Base-by-base conservation (phyloP, 768 basidiomycete genomes). In the Podaxis sp. region DNA sequence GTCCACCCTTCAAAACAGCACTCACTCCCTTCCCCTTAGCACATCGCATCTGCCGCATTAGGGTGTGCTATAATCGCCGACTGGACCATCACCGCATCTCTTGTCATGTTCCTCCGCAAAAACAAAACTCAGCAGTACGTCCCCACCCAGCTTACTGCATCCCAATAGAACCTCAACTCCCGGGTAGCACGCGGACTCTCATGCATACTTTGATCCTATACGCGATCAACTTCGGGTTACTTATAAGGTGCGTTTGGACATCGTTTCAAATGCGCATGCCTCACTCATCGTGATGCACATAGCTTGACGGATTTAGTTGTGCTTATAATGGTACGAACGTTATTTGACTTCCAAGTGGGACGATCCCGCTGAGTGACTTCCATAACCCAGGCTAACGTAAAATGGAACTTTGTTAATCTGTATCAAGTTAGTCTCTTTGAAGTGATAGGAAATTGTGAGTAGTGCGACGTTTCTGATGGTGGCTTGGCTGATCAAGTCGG, bases 371-470 rank as follows among this genome's bases (percentile, higher is more conserved):
- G 17, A 17, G 9, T 19, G 6, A 17, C 1, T 39, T 9, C 40
- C 19, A 5, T 1, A 36, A 19, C 24, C 11, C 33, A 59, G 59
- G 26, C 33, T 24, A 59, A 52, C 13, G 33, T 22, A 1, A 39
- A 51, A 22, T 52, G 59, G 59, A 6, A 49, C 15, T 4, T 4
- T 17, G 8, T 52, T 9, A 59, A 59, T 4, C 51, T 59, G 5
- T 52, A 59, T 24, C 48, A 51, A 40, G 19, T 59, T 19, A 40
- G 59, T 9, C 4, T 59, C 19, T 59, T 52, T 13, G 49, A 59
- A 24, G 36, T 59, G 4, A n/a, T 59, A 5, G 59, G 59, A 42
- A 59, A 52, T n/a, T 42, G 59, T 59, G 30, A 59, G 59, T 26
- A 12, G 11, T 22, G 11, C 11, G 26, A 26, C 49, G 8, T 17